phyloP scores from a whole-genome alignment of 2,329 filamentous ascomycete genomes.

The Pyrenochaeta sp. region DNA sequence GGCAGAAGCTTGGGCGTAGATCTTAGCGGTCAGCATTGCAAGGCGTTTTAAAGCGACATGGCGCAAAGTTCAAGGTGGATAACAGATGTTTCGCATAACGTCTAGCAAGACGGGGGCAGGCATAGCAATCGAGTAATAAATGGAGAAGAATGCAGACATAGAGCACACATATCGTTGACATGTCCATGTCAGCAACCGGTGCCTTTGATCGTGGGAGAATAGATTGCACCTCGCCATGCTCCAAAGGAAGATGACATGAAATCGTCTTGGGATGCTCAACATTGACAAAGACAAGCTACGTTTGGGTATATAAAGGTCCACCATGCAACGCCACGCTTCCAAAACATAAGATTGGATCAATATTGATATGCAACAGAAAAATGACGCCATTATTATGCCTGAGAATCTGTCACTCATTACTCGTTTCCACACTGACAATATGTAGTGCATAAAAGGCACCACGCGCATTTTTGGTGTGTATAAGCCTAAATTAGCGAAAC shows the following conservation, averaged over 20 bases:
- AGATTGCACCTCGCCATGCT: too few species aligned
- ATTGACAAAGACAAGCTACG: neutral
- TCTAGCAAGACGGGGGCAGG: neutral
- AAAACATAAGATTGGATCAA: neutral
- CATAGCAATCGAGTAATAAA: neutral
- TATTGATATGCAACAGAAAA: too few species aligned
- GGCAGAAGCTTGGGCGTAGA: neutral
- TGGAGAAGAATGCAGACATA: too few species aligned
- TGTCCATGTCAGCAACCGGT: too few species aligned
- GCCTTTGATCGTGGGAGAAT: too few species aligned
- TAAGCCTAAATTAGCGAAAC: conserved; percentile 25
- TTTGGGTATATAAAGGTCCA: neutral
- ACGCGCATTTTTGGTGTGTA: too few species aligned
- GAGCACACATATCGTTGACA: too few species aligned
- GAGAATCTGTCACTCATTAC: too few species aligned
- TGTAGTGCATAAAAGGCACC: too few species aligned
- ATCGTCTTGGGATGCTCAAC: conserved; percentile 3
- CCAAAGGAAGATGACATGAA: neutral
- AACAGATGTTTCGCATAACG: neutral
- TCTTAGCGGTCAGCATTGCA: conserved; percentile 13
- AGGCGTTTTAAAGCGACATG: conserved; percentile 12
- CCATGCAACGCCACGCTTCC: neutral
- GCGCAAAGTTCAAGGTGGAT: conserved; percentile 2
- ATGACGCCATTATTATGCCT: too few species aligned
- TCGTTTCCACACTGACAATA: too few species aligned